phyloP scores from a whole-genome alignment of 83 land plant genomes.

The Diphasiastrum complanatum region DNA sequence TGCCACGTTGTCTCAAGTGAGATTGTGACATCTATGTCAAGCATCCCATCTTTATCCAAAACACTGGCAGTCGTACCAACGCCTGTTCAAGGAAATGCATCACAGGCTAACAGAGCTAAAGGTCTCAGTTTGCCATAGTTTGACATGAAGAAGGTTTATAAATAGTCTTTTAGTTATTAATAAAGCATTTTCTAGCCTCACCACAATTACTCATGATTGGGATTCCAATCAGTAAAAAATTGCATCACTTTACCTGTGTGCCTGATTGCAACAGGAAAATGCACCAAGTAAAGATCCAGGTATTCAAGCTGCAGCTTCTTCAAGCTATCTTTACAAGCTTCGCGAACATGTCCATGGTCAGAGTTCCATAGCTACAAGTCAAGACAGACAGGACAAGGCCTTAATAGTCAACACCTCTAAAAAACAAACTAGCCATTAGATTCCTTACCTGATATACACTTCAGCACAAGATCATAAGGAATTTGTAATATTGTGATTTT shows the following conservation, averaged over 20 bases:
- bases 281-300: constrained; percentile 86
- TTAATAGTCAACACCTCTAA: background rate
- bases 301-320: constrained; percentile 86
- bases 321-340: constrained; percentile 94
- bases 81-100: constrained; percentile 37
- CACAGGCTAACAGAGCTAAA: too few relatives aligned
- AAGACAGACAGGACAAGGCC: background rate
- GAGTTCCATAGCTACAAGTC: constrained; percentile 80
- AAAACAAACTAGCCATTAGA: background rate
- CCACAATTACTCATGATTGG: too few relatives aligned
- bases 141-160: too few relatives aligned
- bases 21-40: constrained; percentile 86
- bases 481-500: too few relatives aligned
- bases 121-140: too few relatives aligned
- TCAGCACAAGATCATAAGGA: background rate
- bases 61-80: constrained; percentile 86
- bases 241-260: constrained; percentile 61
- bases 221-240: background rate
- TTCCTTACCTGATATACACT: background rate
- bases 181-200: too few relatives aligned
- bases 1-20: constrained; percentile 89
- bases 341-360: constrained; percentile 90
- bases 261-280: constrained; percentile 85
- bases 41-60: constrained; percentile 68
- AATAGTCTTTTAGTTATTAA: too few relatives aligned